Percentiles rank a stretch among this genome's conserved stretches.
phyloP scores from a whole-genome alignment of 2,329 filamentous ascomycete genomes.

The Acrodontium crateriforme region DNA sequence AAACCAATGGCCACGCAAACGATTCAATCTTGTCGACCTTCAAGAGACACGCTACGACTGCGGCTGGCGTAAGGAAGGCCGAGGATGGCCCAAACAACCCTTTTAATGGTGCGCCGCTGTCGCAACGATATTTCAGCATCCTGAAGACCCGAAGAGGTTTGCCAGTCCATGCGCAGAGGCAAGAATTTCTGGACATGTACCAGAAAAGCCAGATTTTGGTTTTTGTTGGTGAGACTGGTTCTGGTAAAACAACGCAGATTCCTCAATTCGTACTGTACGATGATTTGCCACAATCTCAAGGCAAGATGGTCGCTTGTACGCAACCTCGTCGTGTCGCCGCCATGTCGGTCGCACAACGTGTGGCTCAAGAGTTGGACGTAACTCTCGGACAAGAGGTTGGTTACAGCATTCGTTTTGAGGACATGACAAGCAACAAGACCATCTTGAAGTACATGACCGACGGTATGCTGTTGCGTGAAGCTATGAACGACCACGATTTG shows the following conservation, averaged over 20 bases:
- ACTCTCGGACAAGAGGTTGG: conserved; percentile 86
- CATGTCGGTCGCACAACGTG: conserved; percentile 97
- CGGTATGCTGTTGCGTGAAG: conserved; percentile 92
- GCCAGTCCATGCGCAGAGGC: conserved; percentile 84
- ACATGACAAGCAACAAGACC: conserved; percentile 76
- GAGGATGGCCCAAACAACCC: conserved; percentile 76
- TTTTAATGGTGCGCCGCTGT: conserved; percentile 67
- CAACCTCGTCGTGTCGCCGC: conserved; percentile 95
- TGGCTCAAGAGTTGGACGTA: conserved; percentile 92
- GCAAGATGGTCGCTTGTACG: conserved; percentile 91
- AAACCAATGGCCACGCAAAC: conserved; percentile 21
- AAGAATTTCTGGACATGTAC: conserved; percentile 83
- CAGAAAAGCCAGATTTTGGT: conserved; percentile 92
- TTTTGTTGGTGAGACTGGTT: conserved; percentile 98
- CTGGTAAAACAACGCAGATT: conserved; percentile 97
- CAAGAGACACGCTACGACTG: conserved; percentile 67
- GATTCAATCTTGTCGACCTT: conserved; percentile 46
- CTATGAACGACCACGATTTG: conserved; percentile 89
- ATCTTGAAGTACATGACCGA: conserved; percentile 99
- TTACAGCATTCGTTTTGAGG: conserved; percentile 98
- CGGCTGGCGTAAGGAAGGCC: conserved; percentile 54
- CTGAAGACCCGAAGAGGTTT: conserved; percentile 70
- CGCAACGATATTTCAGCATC: conserved; percentile 79
- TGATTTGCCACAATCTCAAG: conserved; percentile 72
- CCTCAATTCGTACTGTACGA: conserved; percentile 97